Percentiles rank a stretch among this genome's conserved stretches.
Evolutionary conservation across 352 stramenopile genomes (phyloP).

Genomic region (Globisporangium carolinianum): DNA sequence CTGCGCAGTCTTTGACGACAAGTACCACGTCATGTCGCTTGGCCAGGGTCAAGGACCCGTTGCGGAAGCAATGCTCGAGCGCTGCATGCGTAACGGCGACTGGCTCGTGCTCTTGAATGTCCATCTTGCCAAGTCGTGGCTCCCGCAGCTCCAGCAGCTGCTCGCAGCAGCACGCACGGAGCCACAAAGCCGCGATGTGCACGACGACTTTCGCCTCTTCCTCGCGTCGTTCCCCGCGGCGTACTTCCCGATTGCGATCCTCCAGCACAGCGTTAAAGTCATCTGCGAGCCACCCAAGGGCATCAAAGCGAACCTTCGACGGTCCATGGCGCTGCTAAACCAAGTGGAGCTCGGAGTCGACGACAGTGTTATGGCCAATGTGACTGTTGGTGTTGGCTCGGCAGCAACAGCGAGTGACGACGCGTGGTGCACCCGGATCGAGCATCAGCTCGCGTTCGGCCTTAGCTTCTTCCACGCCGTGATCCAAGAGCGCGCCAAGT

Average conservation of each 20-base stretch:
- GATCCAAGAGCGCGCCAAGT: constrained; percentile 69
- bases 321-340: constrained; percentile 43
- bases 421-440: constrained; percentile 16
- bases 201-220: constrained; percentile 62
- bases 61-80: constrained; percentile 51
- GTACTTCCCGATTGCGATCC: constrained; percentile 66
- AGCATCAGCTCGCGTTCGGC: constrained; percentile 60
- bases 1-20: constrained; percentile 23
- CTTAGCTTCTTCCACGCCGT: constrained; percentile 78
- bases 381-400: background rate
- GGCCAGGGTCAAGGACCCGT: constrained; percentile 71
- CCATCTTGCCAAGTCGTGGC: constrained; percentile 70
- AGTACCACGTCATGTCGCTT: constrained; percentile 59
- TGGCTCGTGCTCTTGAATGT: constrained; percentile 78
- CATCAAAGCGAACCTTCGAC: constrained; percentile 66
- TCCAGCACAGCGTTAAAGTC: constrained; percentile 75
- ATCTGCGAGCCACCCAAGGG: constrained; percentile 72
- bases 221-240: constrained; percentile 54
- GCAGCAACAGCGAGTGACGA: background rate
- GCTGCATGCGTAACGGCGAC: constrained; percentile 33
- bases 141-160: constrained; percentile 51
- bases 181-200: constrained; percentile 26
- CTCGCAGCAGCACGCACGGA: constrained; percentile 23
- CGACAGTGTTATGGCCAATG: background rate
- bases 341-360: too few species aligned